Conservation (phyloP, 1,284 basidiomycete species). For the Calocybe gambosa region DNA sequence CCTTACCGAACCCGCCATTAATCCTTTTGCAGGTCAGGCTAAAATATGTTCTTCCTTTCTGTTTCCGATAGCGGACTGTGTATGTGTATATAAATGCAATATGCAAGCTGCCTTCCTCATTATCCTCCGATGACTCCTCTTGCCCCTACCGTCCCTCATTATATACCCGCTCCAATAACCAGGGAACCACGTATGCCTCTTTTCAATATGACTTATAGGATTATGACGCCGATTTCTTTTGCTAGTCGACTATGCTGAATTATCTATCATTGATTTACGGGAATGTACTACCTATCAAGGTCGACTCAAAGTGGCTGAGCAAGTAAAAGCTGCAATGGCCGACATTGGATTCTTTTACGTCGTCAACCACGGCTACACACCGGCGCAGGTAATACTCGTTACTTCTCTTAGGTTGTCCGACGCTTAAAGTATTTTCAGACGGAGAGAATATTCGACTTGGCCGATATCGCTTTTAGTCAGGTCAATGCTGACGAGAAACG, state of each 20-base stretch:
- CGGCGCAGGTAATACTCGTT: constrained; percentile 30
- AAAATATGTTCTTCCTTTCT: not conserved
- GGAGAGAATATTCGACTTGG: constrained; percentile 57
- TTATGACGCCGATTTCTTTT: not conserved
- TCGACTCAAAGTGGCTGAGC: constrained; percentile 41
- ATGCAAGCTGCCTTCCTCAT: not conserved
- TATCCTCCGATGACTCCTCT: not conserved
- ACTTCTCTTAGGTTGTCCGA: constrained; percentile 19
- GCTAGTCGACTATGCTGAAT: constrained; percentile 61
- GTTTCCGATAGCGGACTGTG: not conserved
- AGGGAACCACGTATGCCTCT: constrained; percentile 11
- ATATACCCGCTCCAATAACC: constrained; percentile 23
- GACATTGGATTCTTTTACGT: constrained; percentile 61
- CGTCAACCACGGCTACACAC: constrained; percentile 50
- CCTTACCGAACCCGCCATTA: not conserved
- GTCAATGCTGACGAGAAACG: constrained; percentile 54
- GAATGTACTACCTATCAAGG: constrained; percentile 40
- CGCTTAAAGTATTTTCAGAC: constrained; percentile 34
- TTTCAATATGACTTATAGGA: constrained; percentile 1
- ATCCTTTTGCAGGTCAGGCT: not conserved
- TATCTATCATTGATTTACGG: constrained; percentile 58
- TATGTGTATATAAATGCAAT: not conserved
- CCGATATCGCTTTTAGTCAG: constrained; percentile 52
- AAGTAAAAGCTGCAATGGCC: constrained; percentile 52
- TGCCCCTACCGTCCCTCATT: constrained; percentile 24